phyloP scores from a whole-genome alignment of 2,329 filamentous ascomycete species.

The Penicillium frequentans region DNA sequence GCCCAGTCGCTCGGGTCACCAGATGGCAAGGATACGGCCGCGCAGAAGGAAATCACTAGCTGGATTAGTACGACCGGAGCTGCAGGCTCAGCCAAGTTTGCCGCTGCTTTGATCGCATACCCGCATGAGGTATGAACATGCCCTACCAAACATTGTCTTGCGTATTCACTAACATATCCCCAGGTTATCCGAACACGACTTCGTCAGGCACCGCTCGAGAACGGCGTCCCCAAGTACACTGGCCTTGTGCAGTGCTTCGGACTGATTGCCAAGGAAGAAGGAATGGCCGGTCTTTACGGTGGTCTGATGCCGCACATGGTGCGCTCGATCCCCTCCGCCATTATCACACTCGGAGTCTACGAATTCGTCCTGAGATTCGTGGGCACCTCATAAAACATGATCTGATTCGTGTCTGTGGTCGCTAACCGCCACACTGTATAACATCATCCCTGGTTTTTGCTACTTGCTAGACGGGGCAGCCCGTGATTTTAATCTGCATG shows the following conservation, averaged over 20 bases:
- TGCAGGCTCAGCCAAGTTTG: slow-evolving; percentile 35
- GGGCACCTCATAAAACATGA: slow-evolving; percentile 10
- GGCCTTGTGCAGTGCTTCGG: slow-evolving; percentile 37
- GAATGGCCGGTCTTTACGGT: slow-evolving; percentile 36
- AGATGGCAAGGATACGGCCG: slow-evolving; percentile 20
- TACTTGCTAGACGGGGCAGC: slow-evolving; percentile 8
- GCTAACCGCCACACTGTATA: slow-evolving; percentile 12
- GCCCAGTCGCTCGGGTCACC: slow-evolving; percentile 18
- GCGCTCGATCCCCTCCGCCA: slow-evolving; percentile 36
- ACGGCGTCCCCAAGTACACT: slow-evolving; percentile 37
- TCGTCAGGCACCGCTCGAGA: slow-evolving; percentile 36
- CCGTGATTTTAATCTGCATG: slow-evolving; percentile 17
- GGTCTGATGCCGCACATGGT: slow-evolving; percentile 38
- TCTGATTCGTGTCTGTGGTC: neutral
- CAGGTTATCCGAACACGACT: slow-evolving; percentile 39
- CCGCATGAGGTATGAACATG: slow-evolving; percentile 32
- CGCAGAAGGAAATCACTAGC: slow-evolving; percentile 25
- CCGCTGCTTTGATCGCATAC: slow-evolving; percentile 35
- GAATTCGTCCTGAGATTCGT: slow-evolving; percentile 34
- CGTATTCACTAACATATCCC: neutral
- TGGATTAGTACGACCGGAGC: slow-evolving; percentile 36
- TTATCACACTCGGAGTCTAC: slow-evolving; percentile 40
- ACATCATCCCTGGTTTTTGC: slow-evolving; percentile 9
- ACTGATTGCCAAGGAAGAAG: slow-evolving; percentile 36
- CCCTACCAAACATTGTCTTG: neutral